Evolutionary conservation across 371 early-diverging fungal genomes (phyloP).

Genomic region (Saksenaea oblongispora): DNA sequence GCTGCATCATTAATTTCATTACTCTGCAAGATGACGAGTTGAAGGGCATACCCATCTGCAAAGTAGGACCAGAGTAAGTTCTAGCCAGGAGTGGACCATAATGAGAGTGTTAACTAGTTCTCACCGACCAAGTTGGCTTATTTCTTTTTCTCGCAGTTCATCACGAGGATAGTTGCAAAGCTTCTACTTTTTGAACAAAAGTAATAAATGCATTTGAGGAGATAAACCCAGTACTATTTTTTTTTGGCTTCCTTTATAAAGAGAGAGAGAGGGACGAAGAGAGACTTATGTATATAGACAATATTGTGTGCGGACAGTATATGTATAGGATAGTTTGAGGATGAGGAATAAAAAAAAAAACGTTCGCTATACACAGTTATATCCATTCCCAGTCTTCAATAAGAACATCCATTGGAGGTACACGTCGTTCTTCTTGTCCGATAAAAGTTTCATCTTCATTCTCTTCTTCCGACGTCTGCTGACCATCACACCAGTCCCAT

Average conservation of each 20-base stretch:
- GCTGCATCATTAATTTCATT: no score
- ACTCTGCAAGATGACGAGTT: no score
- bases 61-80: no score
- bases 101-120: no score
- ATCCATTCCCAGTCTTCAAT: constrained; percentile 2
- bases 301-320: background rate
- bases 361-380: background rate
- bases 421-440: background rate
- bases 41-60: no score
- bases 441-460: background rate
- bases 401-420: background rate
- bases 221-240: constrained; percentile 1
- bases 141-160: no score
- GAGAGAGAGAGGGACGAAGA: background rate
- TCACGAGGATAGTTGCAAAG: no score
- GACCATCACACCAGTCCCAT: constrained; percentile 27
- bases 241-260: background rate
- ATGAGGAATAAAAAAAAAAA: background rate
- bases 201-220: no score
- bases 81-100: no score
- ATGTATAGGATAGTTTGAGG: background rate
- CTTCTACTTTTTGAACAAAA: no score
- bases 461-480: background rate
- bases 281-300: constrained; percentile 1
- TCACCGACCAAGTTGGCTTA: no score